Conservation (phyloP, 352 stramenopile genomes). For the Phytopythium montanum region DNA sequence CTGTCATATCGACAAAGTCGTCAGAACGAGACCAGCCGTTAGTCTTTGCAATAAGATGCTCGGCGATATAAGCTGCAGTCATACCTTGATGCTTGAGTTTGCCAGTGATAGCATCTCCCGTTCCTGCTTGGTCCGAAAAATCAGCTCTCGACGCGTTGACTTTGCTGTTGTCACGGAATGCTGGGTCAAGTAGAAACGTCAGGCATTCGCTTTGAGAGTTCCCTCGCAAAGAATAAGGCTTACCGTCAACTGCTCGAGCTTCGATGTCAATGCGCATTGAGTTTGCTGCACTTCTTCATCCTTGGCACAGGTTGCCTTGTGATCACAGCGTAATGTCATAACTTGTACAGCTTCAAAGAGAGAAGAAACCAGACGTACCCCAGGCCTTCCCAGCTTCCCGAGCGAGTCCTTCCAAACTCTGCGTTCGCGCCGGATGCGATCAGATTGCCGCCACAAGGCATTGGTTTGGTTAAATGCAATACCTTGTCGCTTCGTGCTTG, state of each 20-base stretch:
- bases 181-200: slow-evolving; percentile 6
- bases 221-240: not conserved
- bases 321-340: not conserved
- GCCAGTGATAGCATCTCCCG: slow-evolving; percentile 24
- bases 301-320: slow-evolving; percentile 24
- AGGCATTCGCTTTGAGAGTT: not conserved
- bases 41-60: not conserved
- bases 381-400: not conserved
- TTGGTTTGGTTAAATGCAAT: not conserved
- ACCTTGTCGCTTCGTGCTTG: slow-evolving; percentile 1
- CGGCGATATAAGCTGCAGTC: not conserved
- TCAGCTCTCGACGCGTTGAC: slow-evolving; percentile 26
- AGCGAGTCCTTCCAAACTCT: slow-evolving; percentile 1
- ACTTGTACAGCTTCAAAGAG: not conserved
- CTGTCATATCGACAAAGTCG: slow-evolving; percentile 3
- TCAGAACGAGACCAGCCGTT: not conserved
- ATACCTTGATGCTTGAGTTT: slow-evolving; percentile 35
- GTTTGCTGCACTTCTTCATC: slow-evolving; percentile 23
- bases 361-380: not conserved
- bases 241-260: slow-evolving; percentile 28
- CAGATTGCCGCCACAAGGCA: not conserved
- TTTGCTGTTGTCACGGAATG: slow-evolving; percentile 18
- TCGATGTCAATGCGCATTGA: slow-evolving; percentile 16
- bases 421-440: not conserved
- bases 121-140: slow-evolving; percentile 29